These are phyloP conservation scores for Candida nonsorbophila DNA, from an alignment of 805 yeast genomes.

Conservation along the genomic window DNA sequence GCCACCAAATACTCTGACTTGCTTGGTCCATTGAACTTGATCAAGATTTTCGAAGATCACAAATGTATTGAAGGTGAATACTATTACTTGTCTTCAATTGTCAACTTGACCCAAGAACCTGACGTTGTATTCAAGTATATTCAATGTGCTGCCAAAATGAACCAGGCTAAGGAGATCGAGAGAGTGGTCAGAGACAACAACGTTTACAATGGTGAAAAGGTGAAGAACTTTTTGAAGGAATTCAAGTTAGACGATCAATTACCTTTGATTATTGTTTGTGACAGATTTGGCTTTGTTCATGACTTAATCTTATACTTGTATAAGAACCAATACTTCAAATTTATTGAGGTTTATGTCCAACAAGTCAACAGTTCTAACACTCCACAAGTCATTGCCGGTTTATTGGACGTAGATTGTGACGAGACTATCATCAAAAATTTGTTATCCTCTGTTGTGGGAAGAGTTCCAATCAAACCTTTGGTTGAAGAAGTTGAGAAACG, in stretches of 20 bases:
- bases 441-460: constrained; percentile 82
- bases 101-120: constrained; percentile 87
- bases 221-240: constrained; percentile 94
- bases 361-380: constrained; percentile 95
- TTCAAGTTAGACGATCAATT: constrained; percentile 90
- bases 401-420: constrained; percentile 96
- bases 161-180: constrained; percentile 91
- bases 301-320: constrained; percentile 90
- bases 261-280: constrained; percentile 95
- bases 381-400: constrained; percentile 94
- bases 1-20: constrained; percentile 95
- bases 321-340: constrained; percentile 93
- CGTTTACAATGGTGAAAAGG: constrained; percentile 94
- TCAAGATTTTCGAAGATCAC: constrained; percentile 89
- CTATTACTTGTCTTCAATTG: constrained; percentile 89
- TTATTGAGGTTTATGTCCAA: constrained; percentile 96
- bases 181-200: constrained; percentile 91
- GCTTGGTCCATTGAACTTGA: constrained; percentile 78
- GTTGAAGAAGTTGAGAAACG: constrained; percentile 95
- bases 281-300: constrained; percentile 84
- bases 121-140: constrained; percentile 95
- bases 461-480: constrained; percentile 85
- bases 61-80: constrained; percentile 90
- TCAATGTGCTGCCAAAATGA: constrained; percentile 86
- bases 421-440: constrained; percentile 79